Base-by-base conservation (phyloP, 805 yeast species). In the Nakazawaea populi region DNA sequence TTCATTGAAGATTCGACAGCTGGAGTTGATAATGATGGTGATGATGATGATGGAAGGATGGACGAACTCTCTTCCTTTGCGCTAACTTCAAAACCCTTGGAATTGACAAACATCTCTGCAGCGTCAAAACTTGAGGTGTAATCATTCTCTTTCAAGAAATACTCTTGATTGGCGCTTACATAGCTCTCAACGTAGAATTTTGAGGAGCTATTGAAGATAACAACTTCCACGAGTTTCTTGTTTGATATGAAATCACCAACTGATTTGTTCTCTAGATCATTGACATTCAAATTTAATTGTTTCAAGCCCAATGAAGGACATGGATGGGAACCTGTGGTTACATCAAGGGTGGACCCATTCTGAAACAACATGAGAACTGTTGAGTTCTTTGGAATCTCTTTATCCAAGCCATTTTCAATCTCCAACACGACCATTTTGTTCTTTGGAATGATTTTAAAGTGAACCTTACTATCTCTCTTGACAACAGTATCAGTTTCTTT, bases 61-160 rank as follows among this genome's bases (percentile, higher is more conserved):
- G 18, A 28, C 36, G 34, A 45, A 7, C 34, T 37, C n/a, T 32
- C 35, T 42, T 37, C 30, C 38, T 39, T 39, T 8, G 32, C 12
- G 29, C 12, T 27, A 10, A 42, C 18, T 28, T 42, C 46, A 24
- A 42, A 42, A 12, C 41, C 50, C 14, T 42, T 42, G 5, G 46
- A 34, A 14, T 37, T 35, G 29, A 42, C 32, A 24, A 41, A 42
- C 3, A 35, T 38, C 28, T 41, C 50, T 29, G 50, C 46, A 8
- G 41, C 37, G 11, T 28, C 11, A 14, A 47, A 34, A 14, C 14
- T 36, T 11, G n/a, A 36, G 24, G n/a, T 35, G 40, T 47, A 47
- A 18, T 47, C 45, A 27, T 34, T 42, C 30, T 48, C 51, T 30
- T 43, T 48, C 39, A 48, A 48, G 10, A 32, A 37, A 38, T 36